A percentile compares a stretch with the other conserved stretches of the same genome.
phyloP scores from a whole-genome alignment of 73 alveolate species.

The Paramecium primaurelia region DNA sequence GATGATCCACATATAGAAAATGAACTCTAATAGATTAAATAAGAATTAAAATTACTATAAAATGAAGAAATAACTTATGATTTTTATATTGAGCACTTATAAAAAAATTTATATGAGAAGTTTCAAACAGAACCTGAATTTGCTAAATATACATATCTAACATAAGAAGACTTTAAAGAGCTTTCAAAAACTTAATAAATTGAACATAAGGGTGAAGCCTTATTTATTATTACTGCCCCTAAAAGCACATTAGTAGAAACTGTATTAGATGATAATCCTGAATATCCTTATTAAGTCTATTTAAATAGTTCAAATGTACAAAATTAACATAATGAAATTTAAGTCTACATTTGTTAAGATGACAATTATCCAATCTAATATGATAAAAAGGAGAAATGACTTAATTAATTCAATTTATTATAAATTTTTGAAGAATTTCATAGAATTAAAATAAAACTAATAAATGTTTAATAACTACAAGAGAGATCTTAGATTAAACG shows the following conservation, averaged over 20 bases:
- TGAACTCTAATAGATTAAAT: slow-evolving; percentile 38
- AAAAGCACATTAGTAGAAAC: slow-evolving; percentile 66
- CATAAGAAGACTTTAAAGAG: slow-evolving; percentile 65
- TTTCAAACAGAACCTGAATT: slow-evolving; percentile 53
- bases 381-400: slow-evolving; percentile 23
- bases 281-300: slow-evolving; percentile 48
- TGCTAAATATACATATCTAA: slow-evolving; percentile 62
- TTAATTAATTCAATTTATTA: neutral
- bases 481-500: no score
- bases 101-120: slow-evolving; percentile 46
- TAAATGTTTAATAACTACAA: no score
- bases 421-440: neutral
- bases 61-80: slow-evolving; percentile 61
- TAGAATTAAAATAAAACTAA: neutral
- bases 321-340: slow-evolving; percentile 3
- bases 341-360: slow-evolving; percentile 59
- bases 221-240: slow-evolving; percentile 67
- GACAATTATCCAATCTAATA: slow-evolving; percentile 39
- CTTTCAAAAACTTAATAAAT: slow-evolving; percentile 17
- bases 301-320: slow-evolving; percentile 35
- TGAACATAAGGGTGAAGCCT: slow-evolving; percentile 52
- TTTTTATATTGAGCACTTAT: slow-evolving; percentile 63
- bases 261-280: slow-evolving; percentile 38
- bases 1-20: slow-evolving; percentile 52
- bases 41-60: slow-evolving; percentile 54